phyloP scores from a whole-genome alignment of 768 basidiomycete genomes.

The Xerocomus brunneocitrinus region DNA sequence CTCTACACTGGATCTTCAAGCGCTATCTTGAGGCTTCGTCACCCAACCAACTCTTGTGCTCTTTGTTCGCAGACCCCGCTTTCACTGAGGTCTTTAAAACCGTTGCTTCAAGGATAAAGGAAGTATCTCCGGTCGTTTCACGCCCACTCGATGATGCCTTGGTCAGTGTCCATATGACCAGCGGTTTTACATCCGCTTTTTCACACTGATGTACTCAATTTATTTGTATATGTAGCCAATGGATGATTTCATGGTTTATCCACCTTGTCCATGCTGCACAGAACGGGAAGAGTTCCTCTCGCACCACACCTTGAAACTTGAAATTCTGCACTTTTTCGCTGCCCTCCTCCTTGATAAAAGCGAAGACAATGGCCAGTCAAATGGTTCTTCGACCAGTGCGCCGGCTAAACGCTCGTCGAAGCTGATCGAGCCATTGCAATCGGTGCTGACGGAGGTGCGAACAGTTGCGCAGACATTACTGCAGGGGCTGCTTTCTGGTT shows the following conservation, averaged over 20 bases:
- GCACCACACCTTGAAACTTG: conserved; percentile 35
- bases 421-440: conserved; percentile 19
- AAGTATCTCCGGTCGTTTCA: conserved; percentile 3
- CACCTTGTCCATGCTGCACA: conserved; percentile 28
- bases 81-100: conserved; percentile 10
- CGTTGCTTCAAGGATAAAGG: conserved; percentile 14
- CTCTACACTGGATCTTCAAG: conserved; percentile 15
- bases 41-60: conserved; percentile 8
- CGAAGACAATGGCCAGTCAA: conserved; percentile 12
- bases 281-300: conserved; percentile 21
- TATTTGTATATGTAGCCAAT: conserved; percentile 40
- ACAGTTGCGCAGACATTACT: conserved; percentile 16
- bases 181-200: conserved; percentile 14
- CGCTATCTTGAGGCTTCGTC: conserved; percentile 19
- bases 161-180: conserved; percentile 26
- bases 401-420: conserved; percentile 8
- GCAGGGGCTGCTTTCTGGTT: conserved; percentile 17
- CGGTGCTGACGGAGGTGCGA: conserved; percentile 20
- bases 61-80: conserved; percentile 18
- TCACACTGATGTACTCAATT: conserved; percentile 18
- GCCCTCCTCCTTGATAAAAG: conserved; percentile 36
- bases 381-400: background rate
- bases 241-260: conserved; percentile 45
- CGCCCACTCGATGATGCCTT: conserved; percentile 14
- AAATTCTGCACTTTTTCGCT: conserved; percentile 40